Evolutionary conservation across 768 basidiomycete genomes (phyloP).

Genomic region (Amanita subjunquillea): DNA sequence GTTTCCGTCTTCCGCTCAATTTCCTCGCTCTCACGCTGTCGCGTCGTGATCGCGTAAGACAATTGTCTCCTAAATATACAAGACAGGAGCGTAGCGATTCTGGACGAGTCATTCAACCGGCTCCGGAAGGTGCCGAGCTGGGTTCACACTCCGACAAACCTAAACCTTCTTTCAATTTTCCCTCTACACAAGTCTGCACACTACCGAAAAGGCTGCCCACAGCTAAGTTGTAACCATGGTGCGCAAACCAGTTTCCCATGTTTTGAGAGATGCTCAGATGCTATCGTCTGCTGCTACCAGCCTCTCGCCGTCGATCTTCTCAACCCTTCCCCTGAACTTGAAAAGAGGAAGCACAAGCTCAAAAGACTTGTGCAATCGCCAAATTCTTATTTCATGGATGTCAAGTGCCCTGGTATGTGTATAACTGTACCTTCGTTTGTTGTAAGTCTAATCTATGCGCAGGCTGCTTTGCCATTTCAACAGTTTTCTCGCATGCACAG

Average conservation of each 20-base stretch:
- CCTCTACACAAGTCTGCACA: conserved; percentile 28
- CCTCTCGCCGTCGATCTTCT: conserved; percentile 97
- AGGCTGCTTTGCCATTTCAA: conserved; percentile 94
- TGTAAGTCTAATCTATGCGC: conserved; percentile 11
- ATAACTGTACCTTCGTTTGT: neutral
- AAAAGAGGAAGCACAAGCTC: conserved; percentile 93
- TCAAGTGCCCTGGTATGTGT: conserved; percentile 88
- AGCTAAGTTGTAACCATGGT: conserved; percentile 24
- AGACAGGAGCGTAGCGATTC: neutral
- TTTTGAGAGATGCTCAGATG: neutral
- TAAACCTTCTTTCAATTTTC: conserved; percentile 27
- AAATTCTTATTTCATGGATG: conserved; percentile 99
- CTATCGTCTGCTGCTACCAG: conserved; percentile 25
- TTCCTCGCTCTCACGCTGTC: conserved; percentile 2
- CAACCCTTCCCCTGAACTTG: conserved; percentile 83
- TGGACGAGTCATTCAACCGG: neutral
- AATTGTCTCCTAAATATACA: neutral
- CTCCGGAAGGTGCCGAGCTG: conserved; percentile 16
- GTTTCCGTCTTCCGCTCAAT: neutral
- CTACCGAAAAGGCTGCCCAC: conserved; percentile 21
- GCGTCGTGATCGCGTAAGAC: neutral
- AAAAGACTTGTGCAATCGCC: conserved; percentile 98
- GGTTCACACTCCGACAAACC: conserved; percentile 15
- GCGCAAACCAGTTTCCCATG: conserved; percentile 5
- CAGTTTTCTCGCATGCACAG: conserved; percentile 99